phyloP scores from a whole-genome alignment of 768 basidiomycete species.

The Tylopilus balloui region DNA sequence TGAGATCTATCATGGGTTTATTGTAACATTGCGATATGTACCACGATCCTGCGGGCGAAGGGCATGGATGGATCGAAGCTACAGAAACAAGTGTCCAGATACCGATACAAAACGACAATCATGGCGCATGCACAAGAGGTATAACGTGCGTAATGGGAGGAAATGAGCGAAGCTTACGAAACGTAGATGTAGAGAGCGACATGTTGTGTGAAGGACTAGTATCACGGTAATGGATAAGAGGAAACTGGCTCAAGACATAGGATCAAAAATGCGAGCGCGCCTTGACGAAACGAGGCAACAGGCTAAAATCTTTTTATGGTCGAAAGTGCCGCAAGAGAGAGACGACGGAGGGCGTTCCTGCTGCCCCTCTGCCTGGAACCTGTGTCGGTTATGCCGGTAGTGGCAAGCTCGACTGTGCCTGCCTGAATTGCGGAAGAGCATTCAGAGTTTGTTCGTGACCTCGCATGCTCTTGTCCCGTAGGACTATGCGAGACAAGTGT shows the following conservation, averaged over 20 bases:
- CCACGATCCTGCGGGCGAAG: background rate
- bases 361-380: conserved; percentile 13
- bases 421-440: conserved; percentile 20
- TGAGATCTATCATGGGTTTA: background rate
- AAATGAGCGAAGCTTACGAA: conserved; percentile 1
- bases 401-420: conserved; percentile 8
- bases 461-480: conserved; percentile 5
- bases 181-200: conserved; percentile 7
- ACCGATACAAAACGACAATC: conserved; percentile 17
- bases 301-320: conserved; percentile 24
- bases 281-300: background rate
- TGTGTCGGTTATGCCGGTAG: conserved; percentile 6
- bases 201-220: background rate
- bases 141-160: background rate
- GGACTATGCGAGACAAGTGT: conserved; percentile 4
- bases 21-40: background rate
- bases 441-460: conserved; percentile 21
- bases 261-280: conserved; percentile 5
- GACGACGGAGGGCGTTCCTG: conserved; percentile 25
- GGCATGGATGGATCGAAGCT: background rate
- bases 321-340: conserved; percentile 31
- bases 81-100: background rate
- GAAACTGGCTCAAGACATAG: conserved; percentile 4
- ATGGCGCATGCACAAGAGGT: background rate
- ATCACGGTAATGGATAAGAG: background rate